Evolutionary conservation across 345 rosid genomes (phyloP).

Genomic region (Populus alba): DNA sequence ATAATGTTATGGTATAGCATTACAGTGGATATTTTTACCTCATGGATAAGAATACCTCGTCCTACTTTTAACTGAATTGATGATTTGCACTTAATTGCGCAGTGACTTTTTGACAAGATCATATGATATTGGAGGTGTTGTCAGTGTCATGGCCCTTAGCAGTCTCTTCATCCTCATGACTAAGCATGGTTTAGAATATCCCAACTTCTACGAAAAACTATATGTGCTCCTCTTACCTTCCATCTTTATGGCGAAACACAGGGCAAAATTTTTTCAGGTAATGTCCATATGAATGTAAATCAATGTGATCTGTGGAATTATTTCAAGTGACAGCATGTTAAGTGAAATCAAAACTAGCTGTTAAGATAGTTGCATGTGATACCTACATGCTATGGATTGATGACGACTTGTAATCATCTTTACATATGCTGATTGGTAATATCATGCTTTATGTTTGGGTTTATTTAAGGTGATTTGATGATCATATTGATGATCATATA

Average conservation of each 20-base stretch:
- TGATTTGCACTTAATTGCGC: constrained; percentile 31
- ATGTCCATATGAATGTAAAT: background rate
- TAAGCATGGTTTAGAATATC: constrained; percentile 80
- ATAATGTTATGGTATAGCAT: constrained; percentile 63
- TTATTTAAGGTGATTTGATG: background rate
- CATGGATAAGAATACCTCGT: constrained; percentile 1
- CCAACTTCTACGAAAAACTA: constrained; percentile 82
- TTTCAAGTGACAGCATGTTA: background rate
- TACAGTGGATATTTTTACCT: background rate
- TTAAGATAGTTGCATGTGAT: background rate
- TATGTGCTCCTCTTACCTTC: constrained; percentile 78
- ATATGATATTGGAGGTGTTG: constrained; percentile 92
- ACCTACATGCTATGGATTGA: background rate
- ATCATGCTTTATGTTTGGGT: background rate
- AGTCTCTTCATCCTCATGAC: constrained; percentile 92
- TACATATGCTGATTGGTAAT: background rate
- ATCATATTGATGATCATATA: background rate
- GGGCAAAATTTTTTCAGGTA: constrained; percentile 93
- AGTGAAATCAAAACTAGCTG: background rate
- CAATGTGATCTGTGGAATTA: background rate
- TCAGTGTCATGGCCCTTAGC: constrained; percentile 94
- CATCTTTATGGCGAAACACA: constrained; percentile 78
- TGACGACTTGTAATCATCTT: background rate
- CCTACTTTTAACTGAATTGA: background rate
- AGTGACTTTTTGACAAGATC: constrained; percentile 92